These are phyloP conservation scores for Elsinoe batatas DNA, from an alignment of 2,329 filamentous ascomycete species.

Conservation along the genomic window DNA sequence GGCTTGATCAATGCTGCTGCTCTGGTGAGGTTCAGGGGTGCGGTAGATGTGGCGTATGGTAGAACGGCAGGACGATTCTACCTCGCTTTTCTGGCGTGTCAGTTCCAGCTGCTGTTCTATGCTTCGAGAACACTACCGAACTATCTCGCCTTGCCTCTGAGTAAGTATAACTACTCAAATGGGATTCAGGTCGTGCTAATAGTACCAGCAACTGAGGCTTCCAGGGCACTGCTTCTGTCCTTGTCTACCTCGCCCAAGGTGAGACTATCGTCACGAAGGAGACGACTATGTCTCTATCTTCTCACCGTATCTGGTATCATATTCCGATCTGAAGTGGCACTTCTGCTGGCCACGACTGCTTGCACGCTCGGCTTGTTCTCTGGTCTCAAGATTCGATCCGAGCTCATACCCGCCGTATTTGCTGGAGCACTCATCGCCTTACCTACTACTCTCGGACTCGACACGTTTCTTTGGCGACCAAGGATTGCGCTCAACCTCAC, in stretches of 20 bases:
- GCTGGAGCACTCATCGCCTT: constrained; percentile 59
- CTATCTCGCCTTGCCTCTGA: constrained; percentile 86
- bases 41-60: constrained; percentile 60
- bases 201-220: constrained; percentile 50
- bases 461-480: constrained; percentile 87
- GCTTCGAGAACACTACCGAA: constrained; percentile 86
- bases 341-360: constrained; percentile 62
- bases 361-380: constrained; percentile 51
- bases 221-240: constrained; percentile 43
- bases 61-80: constrained; percentile 65
- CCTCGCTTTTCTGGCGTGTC: constrained; percentile 62
- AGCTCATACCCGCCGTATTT: constrained; percentile 57
- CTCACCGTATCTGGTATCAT: constrained; percentile 72
- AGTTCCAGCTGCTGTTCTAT: constrained; percentile 93
- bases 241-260: constrained; percentile 29
- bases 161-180: constrained; percentile 40
- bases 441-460: constrained; percentile 59
- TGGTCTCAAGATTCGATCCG: constrained; percentile 44
- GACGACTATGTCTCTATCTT: constrained; percentile 58
- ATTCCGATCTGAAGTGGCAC: constrained; percentile 80
- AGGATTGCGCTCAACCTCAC: background rate
- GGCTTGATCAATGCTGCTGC: constrained; percentile 65
- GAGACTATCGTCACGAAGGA: constrained; percentile 35
- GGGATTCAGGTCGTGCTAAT: constrained; percentile 24
- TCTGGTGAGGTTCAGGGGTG: constrained; percentile 55